These are phyloP conservation scores for Ogataea ramenticola DNA, from an alignment of 805 yeast species.

Conservation along the genomic window DNA sequence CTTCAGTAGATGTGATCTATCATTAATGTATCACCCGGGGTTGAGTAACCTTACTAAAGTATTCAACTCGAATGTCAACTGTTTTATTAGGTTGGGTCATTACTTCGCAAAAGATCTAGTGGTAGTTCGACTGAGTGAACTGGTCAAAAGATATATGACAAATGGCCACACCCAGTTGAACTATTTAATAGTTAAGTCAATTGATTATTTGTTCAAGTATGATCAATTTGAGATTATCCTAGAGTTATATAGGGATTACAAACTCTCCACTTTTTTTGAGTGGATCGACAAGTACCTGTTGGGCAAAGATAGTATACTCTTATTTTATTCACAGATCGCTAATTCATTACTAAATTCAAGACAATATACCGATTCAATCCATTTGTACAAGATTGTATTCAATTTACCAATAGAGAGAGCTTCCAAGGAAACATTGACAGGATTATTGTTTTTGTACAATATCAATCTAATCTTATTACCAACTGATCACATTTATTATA, in stretches of 20 bases:
- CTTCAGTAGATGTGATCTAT: not conserved
- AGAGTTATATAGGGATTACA: constrained; percentile 1
- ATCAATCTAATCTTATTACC: not conserved
- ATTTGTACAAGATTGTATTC: constrained; percentile 13
- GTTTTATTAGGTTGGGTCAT: not conserved
- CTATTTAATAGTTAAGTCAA: constrained; percentile 3
- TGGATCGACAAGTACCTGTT: constrained; percentile 9
- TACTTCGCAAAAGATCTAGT: not conserved
- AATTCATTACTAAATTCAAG: constrained; percentile 11
- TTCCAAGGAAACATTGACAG: constrained; percentile 1
- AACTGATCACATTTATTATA: not conserved
- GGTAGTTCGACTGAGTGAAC: not conserved
- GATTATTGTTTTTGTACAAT: not conserved
- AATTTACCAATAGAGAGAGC: constrained; percentile 6
- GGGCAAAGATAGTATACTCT: constrained; percentile 5
- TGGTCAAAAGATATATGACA: not conserved
- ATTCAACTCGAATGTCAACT: not conserved
- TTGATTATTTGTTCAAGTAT: constrained; percentile 3
- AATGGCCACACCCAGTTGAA: not conserved
- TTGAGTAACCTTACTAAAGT: not conserved
- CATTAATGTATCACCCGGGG: not conserved
- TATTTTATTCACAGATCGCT: constrained; percentile 12
- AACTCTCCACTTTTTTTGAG: constrained; percentile 3
- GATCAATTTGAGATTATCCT: constrained; percentile 1
- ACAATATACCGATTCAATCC: constrained; percentile 12